Conservation (phyloP, 306 rosid genomes). For the Glycine soja region DNA sequence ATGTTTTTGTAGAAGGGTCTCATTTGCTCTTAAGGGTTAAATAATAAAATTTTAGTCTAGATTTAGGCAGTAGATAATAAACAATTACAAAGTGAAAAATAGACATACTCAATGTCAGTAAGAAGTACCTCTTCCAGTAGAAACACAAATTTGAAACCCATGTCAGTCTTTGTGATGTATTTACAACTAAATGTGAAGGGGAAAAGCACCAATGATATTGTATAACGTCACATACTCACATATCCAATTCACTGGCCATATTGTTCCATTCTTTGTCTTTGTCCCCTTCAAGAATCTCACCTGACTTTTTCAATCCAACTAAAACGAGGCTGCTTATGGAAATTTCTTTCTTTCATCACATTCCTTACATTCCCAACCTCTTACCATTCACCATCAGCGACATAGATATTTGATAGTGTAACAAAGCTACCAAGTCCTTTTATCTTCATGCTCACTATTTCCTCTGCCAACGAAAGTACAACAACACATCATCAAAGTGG, state of each 20-base stretch:
- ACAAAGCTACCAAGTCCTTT: conserved; percentile 66
- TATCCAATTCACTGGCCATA: not conserved
- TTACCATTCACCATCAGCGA: conserved; percentile 75
- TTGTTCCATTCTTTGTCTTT: conserved; percentile 16
- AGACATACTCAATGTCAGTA: conserved; percentile 11
- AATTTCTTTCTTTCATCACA: conserved; percentile 59
- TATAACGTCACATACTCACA: conserved; percentile 21
- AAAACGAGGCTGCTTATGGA: conserved; percentile 60
- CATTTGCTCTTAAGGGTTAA: conserved; percentile 9
- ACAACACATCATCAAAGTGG: conserved; percentile 54
- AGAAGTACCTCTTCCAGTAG: not conserved
- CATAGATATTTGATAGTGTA: conserved; percentile 70
- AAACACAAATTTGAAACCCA: not conserved
- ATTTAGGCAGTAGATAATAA: not conserved
- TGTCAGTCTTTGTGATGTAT: not conserved
- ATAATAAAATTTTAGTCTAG: not conserved
- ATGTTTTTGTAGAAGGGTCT: conserved; percentile 13
- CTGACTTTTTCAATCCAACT: conserved; percentile 56
- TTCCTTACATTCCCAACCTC: conserved; percentile 64
- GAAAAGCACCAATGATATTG: not conserved
- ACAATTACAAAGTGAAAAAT: conserved; percentile 23
- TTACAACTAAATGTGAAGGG: conserved; percentile 13
- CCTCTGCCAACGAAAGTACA: conserved; percentile 55
- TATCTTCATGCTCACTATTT: conserved; percentile 54
- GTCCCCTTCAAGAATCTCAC: conserved; percentile 13